Evolutionary conservation across 768 basidiomycete genomes (phyloP).

Genomic region (Hericium alpestre): DNA sequence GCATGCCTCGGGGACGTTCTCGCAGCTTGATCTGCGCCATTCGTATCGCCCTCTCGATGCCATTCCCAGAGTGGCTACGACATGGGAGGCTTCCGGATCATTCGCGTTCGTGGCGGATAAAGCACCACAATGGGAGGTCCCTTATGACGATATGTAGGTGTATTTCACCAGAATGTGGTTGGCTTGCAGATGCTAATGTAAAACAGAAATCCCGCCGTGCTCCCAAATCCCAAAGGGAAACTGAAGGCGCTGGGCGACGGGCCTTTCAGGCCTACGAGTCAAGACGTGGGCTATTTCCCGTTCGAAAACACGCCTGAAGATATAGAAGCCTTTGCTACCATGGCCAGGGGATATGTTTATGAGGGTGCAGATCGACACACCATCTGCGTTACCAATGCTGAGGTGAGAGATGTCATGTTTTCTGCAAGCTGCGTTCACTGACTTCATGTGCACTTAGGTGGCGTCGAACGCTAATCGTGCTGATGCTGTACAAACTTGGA

Average conservation of each 20-base stretch:
- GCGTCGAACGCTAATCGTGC: slow-evolving; percentile 50
- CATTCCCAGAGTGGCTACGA: slow-evolving; percentile 48
- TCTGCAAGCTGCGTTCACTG: not conserved
- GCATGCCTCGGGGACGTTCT: slow-evolving; percentile 66
- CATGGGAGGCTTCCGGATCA: slow-evolving; percentile 59
- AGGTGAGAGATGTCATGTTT: slow-evolving; percentile 24
- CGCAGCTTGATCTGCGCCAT: slow-evolving; percentile 66
- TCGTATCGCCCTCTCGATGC: slow-evolving; percentile 55
- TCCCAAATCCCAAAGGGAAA: slow-evolving; percentile 31
- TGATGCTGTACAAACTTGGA: slow-evolving; percentile 56
- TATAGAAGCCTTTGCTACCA: slow-evolving; percentile 37
- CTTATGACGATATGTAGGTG: slow-evolving; percentile 72
- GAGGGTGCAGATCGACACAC: slow-evolving; percentile 33
- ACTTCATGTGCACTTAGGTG: slow-evolving; percentile 8
- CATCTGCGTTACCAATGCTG: slow-evolving; percentile 53
- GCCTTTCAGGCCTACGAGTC: slow-evolving; percentile 36
- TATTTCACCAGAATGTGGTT: not conserved
- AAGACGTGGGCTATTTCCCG: slow-evolving; percentile 47
- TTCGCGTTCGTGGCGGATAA: slow-evolving; percentile 57
- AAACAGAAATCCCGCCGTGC: slow-evolving; percentile 26
- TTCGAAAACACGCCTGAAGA: slow-evolving; percentile 28
- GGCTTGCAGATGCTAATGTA: slow-evolving; percentile 6
- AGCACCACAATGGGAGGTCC: slow-evolving; percentile 47
- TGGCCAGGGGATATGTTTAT: slow-evolving; percentile 58
- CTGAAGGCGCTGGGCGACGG: slow-evolving; percentile 54